Evolutionary conservation across 345 rosid species (phyloP).

Genomic region (Lagerstroemia speciosa): DNA sequence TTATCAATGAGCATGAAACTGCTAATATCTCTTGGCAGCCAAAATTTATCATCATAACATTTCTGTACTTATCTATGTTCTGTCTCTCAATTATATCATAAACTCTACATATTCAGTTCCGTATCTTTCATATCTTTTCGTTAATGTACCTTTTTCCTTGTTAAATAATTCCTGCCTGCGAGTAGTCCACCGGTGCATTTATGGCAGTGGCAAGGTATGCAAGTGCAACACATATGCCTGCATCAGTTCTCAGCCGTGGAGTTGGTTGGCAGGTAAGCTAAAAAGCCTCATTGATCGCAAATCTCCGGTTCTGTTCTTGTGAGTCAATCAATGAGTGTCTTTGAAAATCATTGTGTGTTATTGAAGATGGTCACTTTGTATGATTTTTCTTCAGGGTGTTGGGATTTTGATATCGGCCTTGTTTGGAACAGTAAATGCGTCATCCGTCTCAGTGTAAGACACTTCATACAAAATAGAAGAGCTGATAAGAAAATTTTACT

Average conservation of each 20-base stretch:
- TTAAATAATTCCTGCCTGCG: slow-evolving; percentile 16
- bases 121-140: not conserved
- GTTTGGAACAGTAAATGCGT: slow-evolving; percentile 89
- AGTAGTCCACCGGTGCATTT: slow-evolving; percentile 84
- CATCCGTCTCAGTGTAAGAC: slow-evolving; percentile 94
- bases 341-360: not conserved
- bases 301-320: not conserved
- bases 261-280: slow-evolving; percentile 94
- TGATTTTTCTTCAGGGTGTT: slow-evolving; percentile 52
- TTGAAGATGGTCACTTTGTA: not conserved
- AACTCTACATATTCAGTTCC: no score
- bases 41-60: no score
- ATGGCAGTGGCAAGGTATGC: slow-evolving; percentile 81
- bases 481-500: not conserved
- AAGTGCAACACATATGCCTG: slow-evolving; percentile 88
- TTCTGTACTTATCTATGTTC: no score
- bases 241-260: slow-evolving; percentile 95
- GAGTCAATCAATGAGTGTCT: not conserved
- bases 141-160: not conserved
- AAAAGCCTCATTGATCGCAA: slow-evolving; percentile 8
- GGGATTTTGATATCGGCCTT: slow-evolving; percentile 80
- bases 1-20: no score
- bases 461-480: slow-evolving; percentile 8
- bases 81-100: no score
- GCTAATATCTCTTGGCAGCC: no score